Evolutionary conservation across 257 asterid genomes (phyloP).

Genomic region (Nyctanthes arbortristis): DNA sequence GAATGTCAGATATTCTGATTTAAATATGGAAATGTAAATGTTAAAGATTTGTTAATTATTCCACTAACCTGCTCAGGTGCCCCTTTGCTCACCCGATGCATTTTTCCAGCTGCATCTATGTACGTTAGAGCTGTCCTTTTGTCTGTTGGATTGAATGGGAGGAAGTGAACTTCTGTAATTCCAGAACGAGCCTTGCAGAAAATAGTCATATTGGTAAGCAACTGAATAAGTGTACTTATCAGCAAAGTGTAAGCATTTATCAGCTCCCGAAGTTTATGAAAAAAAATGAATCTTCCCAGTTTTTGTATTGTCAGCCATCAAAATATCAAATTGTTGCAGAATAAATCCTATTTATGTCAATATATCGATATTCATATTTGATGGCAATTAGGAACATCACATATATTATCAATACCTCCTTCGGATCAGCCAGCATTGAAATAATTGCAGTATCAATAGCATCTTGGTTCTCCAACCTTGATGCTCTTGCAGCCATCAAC

Average conservation of each 20-base stretch:
- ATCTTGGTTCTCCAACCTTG: constrained; percentile 42
- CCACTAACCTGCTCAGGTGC: constrained; percentile 38
- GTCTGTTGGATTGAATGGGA: constrained; percentile 41
- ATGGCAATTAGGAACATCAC: background rate
- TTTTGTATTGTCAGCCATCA: background rate
- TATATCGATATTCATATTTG: background rate
- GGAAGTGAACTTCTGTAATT: constrained; percentile 37
- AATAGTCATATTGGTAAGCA: background rate
- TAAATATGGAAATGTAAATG: background rate
- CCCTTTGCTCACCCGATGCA: constrained; percentile 40
- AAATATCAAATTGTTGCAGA: background rate
- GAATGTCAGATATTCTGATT: constrained; percentile 4
- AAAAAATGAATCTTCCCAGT: background rate
- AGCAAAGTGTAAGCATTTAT: background rate
- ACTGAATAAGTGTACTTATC: background rate
- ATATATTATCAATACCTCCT: constrained; percentile 23
- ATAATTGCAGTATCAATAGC: constrained; percentile 42
- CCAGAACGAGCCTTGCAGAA: constrained; percentile 35
- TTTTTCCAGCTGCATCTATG: constrained; percentile 33
- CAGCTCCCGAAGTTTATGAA: background rate
- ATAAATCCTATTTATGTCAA: background rate
- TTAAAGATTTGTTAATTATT: background rate
- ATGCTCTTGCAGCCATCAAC: constrained; percentile 40
- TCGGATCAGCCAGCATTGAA: constrained; percentile 38
- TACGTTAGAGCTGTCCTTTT: constrained; percentile 39